Evolutionary conservation across 75 land plant genomes (phyloP), one percentile per base, ranked within the genome.

Genomic region (Pinus albicaulis): DNA sequence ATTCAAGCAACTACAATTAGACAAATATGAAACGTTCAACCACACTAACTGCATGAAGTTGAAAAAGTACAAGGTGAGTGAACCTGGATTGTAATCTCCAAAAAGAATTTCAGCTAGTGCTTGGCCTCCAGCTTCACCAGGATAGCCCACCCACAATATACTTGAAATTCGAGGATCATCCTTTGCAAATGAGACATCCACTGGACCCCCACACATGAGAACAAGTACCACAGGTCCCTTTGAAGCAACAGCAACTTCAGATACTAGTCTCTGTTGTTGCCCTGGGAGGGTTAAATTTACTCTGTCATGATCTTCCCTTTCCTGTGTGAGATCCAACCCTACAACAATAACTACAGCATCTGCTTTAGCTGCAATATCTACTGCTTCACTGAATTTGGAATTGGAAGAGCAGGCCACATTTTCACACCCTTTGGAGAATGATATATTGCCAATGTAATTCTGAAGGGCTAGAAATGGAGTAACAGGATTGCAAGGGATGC

Each of bases 71-170:
- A 48, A 48, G 12, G 53, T 48, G 12, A 48, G 31, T 31, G 79
- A 68, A 85, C 98, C 97, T 78, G 99, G 99, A 78, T 94, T 96
- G 75, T 79, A 82, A 28, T 90, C 87, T 73, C 99, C 99, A 86
- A 92, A 94, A 14, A 96, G 58, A 55, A 89, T 65, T 74, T 96
- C 88, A 15, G 98, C 92, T 14, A 96, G 75, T 12, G 95, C 98
- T 82, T 80, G 86, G 8, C 92, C 98, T 55, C 97, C 99, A 76
- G 87, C 83, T 82, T 96, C 89, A 36, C 99, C 98, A 8, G 98
- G 99, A 59, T 96, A 94, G 12, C 99, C 99, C 65, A 90, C 82
- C 99, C 99, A 96, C 19, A 96, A 57, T 76, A 96, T 92, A 76
- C 95, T 85, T 13, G 80, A 83, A 55, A 96, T 79, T n/a, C 69